Base-by-base conservation (phyloP, 2,329 filamentous ascomycete species). In the Ceratocystiopsis minuta region DNA sequence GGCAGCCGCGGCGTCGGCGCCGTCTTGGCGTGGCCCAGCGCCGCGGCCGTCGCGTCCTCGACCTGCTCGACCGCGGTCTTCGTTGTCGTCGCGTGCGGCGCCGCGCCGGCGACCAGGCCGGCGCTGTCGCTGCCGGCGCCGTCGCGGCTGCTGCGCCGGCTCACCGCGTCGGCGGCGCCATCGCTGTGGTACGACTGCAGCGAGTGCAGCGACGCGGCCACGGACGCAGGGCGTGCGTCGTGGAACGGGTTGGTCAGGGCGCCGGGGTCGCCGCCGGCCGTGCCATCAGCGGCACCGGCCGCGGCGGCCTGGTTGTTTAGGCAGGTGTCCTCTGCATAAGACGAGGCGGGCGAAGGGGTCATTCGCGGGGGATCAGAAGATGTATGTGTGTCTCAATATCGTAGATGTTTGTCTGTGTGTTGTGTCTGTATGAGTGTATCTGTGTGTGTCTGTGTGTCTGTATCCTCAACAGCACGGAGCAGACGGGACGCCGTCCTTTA, bases 311-410 rank as follows among this genome's bases (percentile, higher is more conserved):
- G 47, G 55, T 60, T 54, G 49, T 59, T 60, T 54, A 57, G 52
- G 58, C 58, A 58, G 58, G 47, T 60, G 54, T 56, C 59, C 58
- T 61, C 58, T 59, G 58, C 58, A 57, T 53, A 48, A 38, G 41
- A 49, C 14, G 34, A 35, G 16, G 24, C 24, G 24, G 24, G 24
- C 24, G 37, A 32, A 42, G 46, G 43, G 46, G 52, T 53, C 58
- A 60, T 60, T 53, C 43, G 46, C 46, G 40, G 34, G 20, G n/a
- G n/a, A n/a, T n/a, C n/a, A n/a, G n/a, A n/a, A n/a, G n/a, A n/a
- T 20, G 20, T 20, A 20, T 4, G 20, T 20, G 20, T 4, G 7
- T 20, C 4, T 20, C 20, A 20, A 20, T 20, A 20, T 20, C 20
- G n/a, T n/a, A 20, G 20, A 20, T 20, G 20, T 20, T 20, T 20